Evolutionary conservation across 2,329 filamentous ascomycete genomes (phyloP).

Genomic region (Graphilbum sp.): DNA sequence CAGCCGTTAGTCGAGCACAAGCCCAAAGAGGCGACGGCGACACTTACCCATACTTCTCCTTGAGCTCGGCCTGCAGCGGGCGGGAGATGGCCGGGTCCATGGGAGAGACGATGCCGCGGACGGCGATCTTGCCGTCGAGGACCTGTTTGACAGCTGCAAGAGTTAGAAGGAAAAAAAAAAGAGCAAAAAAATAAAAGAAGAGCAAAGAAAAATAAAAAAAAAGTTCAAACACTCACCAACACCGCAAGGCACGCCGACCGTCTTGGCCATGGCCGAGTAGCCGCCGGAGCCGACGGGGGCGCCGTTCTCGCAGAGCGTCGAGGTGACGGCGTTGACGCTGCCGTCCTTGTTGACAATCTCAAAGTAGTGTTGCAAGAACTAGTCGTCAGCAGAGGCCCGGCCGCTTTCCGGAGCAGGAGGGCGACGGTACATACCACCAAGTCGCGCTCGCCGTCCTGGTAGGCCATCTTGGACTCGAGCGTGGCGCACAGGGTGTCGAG

Average conservation of each 20-base stretch:
- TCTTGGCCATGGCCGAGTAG: slow-evolving; percentile 70
- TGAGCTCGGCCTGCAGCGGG: slow-evolving; percentile 60
- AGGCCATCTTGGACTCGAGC: slow-evolving; percentile 85
- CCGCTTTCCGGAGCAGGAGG: not conserved
- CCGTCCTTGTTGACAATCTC: slow-evolving; percentile 72
- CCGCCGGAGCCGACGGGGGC: slow-evolving; percentile 27
- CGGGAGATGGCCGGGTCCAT: slow-evolving; percentile 47
- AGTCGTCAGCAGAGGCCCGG: not conserved
- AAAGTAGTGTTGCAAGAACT: slow-evolving; percentile 57
- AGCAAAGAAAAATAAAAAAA: too few relatives aligned
- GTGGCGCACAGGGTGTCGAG: slow-evolving; percentile 83
- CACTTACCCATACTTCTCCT: slow-evolving; percentile 26
- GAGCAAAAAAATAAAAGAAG: not conserved
- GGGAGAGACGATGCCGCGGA: slow-evolving; percentile 51
- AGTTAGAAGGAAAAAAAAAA: not conserved
- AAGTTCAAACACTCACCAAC: slow-evolving; percentile 10
- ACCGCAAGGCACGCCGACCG: slow-evolving; percentile 50
- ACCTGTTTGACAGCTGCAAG: slow-evolving; percentile 45
- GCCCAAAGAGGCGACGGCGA: not conserved
- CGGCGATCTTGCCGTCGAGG: slow-evolving; percentile 44
- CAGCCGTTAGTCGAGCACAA: slow-evolving; percentile 2
- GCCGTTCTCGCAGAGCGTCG: slow-evolving; percentile 71
- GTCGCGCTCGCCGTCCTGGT: slow-evolving; percentile 66
- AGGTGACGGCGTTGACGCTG: slow-evolving; percentile 58
- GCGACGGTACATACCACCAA: slow-evolving; percentile 40